Percentiles rank a stretch among this genome's conserved stretches.
Evolutionary conservation across 2,329 filamentous ascomycete genomes (phyloP).

Genomic region (Penicillium sp.): DNA sequence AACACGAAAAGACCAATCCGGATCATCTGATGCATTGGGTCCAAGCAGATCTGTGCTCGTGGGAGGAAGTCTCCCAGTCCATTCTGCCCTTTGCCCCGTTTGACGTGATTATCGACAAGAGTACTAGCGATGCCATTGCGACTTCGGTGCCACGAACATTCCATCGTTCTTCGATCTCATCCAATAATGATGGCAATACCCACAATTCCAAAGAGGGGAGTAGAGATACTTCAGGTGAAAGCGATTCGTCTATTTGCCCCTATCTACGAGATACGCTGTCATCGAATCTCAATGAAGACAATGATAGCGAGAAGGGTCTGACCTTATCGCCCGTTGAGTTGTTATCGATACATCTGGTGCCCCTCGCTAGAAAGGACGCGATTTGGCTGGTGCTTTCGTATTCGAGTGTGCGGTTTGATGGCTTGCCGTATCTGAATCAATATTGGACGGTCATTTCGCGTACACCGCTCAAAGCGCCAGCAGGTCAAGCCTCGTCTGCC

Average conservation of each 20-base stretch:
- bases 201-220: neutral
- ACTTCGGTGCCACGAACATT: constrained; percentile 22
- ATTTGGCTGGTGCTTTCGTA: constrained; percentile 33
- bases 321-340: constrained; percentile 32
- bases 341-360: constrained; percentile 29
- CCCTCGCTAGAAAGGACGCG: constrained; percentile 24
- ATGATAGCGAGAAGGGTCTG: constrained; percentile 2
- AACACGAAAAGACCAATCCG: constrained; percentile 17
- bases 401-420: constrained; percentile 31
- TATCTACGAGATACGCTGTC: neutral
- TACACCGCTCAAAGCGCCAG: constrained; percentile 28
- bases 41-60: constrained; percentile 27
- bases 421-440: constrained; percentile 18
- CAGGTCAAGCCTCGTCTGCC: constrained; percentile 23
- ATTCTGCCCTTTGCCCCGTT: constrained; percentile 26
- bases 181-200: constrained; percentile 4
- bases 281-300: neutral
- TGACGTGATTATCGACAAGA: constrained; percentile 34
- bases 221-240: neutral
- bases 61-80: constrained; percentile 24
- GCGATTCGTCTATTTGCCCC: neutral
- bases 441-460: constrained; percentile 29
- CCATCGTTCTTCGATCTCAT: neutral
- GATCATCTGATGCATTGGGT: constrained; percentile 30
- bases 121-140: constrained; percentile 36